Conservation (phyloP, 305 asterid species). For the Fraxinus sp. region DNA sequence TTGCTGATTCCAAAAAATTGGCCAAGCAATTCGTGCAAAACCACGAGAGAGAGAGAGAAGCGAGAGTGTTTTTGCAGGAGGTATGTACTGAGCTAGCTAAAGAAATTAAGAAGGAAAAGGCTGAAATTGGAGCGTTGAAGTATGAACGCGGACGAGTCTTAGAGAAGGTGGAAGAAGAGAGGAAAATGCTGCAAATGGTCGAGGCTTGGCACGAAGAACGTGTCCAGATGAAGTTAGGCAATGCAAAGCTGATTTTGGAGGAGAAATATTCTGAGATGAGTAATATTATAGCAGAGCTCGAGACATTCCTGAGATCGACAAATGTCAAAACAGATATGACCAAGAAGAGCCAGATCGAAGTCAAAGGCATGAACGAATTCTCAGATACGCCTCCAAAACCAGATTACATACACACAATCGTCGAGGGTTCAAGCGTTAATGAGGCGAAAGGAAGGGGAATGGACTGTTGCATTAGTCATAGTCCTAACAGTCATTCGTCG, state of each 20-base stretch:
- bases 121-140: constrained; percentile 36
- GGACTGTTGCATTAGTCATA: background rate
- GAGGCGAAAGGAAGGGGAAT: constrained; percentile 20
- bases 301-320: constrained; percentile 32
- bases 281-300: constrained; percentile 35
- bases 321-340: constrained; percentile 14
- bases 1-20: constrained; percentile 45
- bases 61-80: constrained; percentile 38
- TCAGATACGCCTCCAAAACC: constrained; percentile 18
- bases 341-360: constrained; percentile 10
- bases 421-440: constrained; percentile 18
- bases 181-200: constrained; percentile 49
- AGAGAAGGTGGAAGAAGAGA: constrained; percentile 49
- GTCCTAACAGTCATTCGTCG: constrained; percentile 20
- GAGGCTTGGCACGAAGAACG: constrained; percentile 72
- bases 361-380: constrained; percentile 24
- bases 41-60: constrained; percentile 44
- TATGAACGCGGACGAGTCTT: constrained; percentile 28
- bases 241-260: constrained; percentile 56
- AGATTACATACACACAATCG: constrained; percentile 11
- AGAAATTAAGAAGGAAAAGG: constrained; percentile 43
- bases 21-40: constrained; percentile 24
- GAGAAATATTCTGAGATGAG: constrained; percentile 43
- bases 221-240: constrained; percentile 51
- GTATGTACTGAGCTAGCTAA: constrained; percentile 37